phyloP scores from a whole-genome alignment of 805 yeast genomes.

The Ogataea angusta region DNA sequence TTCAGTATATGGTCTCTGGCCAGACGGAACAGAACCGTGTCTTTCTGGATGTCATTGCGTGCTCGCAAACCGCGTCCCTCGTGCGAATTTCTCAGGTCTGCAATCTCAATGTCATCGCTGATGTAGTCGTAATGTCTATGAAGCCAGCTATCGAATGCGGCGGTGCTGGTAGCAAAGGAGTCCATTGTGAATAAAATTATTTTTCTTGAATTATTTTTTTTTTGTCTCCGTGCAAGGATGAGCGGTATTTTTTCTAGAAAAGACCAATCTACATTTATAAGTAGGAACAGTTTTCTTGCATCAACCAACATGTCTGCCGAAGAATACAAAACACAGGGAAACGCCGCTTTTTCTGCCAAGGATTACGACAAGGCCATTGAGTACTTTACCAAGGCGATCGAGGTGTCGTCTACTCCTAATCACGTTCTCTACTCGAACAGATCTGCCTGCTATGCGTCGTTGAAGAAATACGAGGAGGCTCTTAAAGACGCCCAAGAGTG shows the following conservation, averaged over 20 bases:
- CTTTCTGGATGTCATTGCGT: slow-evolving; percentile 51
- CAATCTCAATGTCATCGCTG: slow-evolving; percentile 55
- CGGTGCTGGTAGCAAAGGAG: slow-evolving; percentile 32
- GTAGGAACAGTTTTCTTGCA: slow-evolving; percentile 3
- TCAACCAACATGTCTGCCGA: slow-evolving; percentile 52
- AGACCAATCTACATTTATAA: slow-evolving; percentile 6
- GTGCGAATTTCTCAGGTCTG: slow-evolving; percentile 52
- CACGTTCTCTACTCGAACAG: slow-evolving; percentile 93
- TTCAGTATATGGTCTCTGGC: slow-evolving; percentile 60
- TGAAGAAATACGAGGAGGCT: slow-evolving; percentile 70
- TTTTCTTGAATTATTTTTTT: slow-evolving; percentile 2
- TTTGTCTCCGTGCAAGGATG: slow-evolving; percentile 10
- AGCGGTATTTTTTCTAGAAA: slow-evolving; percentile 13
- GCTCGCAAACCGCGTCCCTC: slow-evolving; percentile 86
- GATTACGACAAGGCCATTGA: slow-evolving; percentile 79
- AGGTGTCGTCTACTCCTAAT: slow-evolving; percentile 74
- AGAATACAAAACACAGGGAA: slow-evolving; percentile 87
- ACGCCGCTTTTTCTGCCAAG: slow-evolving; percentile 86
- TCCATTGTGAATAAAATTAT: slow-evolving; percentile 2
- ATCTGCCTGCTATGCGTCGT: slow-evolving; percentile 85
- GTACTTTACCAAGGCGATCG: slow-evolving; percentile 81
- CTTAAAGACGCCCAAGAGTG: slow-evolving; percentile 82
- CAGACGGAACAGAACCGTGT: slow-evolving; percentile 65
- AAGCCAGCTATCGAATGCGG: slow-evolving; percentile 46
- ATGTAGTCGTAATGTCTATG: slow-evolving; percentile 39